These are phyloP conservation scores for Cytospora paraplurivora DNA, from an alignment of 2,329 filamentous ascomycete species.

Conservation along the genomic window DNA sequence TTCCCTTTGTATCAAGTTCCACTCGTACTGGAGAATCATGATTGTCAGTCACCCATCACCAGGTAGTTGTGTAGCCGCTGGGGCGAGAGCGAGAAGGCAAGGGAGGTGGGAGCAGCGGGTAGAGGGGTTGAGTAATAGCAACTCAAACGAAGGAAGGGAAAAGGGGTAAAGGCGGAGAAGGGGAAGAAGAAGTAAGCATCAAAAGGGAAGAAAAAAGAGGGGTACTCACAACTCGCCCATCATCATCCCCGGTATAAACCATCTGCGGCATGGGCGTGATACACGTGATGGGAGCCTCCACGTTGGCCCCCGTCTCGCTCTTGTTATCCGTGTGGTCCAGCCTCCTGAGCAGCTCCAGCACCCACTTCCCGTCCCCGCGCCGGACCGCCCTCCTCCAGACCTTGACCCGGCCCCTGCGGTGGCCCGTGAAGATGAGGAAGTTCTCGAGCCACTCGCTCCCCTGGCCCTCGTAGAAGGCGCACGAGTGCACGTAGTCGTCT, in stretches of 20 bases:
- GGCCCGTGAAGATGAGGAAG: slow-evolving; percentile 85
- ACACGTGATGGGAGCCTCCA: slow-evolving; percentile 76
- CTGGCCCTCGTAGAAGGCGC: slow-evolving; percentile 89
- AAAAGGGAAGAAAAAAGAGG: slow-evolving; percentile 5
- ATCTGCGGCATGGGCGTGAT: slow-evolving; percentile 80
- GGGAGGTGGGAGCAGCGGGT: too few species aligned
- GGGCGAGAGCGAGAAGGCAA: too few species aligned
- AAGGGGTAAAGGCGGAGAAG: not conserved
- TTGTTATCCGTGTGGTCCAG: slow-evolving; percentile 77
- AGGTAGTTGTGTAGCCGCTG: too few species aligned
- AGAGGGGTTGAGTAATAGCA: too few species aligned
- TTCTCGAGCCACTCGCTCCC: slow-evolving; percentile 91
- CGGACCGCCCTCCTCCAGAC: slow-evolving; percentile 63
- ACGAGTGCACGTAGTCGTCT: slow-evolving; percentile 78
- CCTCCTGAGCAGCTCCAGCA: slow-evolving; percentile 75
- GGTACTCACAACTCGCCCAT: slow-evolving; percentile 78
- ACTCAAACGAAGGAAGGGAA: too few species aligned
- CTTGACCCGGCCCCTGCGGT: slow-evolving; percentile 81
- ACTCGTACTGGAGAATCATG: slow-evolving; percentile 55
- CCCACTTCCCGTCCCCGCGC: slow-evolving; percentile 65
- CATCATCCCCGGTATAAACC: slow-evolving; percentile 93
- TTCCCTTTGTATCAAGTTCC: slow-evolving; percentile 61
- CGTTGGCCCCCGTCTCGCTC: slow-evolving; percentile 60
- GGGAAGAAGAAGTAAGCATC: not conserved
- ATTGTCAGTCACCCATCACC: slow-evolving; percentile 4